Base-by-base conservation (phyloP, 495 filamentous ascomycete species). In the Penicillium argentinense region DNA sequence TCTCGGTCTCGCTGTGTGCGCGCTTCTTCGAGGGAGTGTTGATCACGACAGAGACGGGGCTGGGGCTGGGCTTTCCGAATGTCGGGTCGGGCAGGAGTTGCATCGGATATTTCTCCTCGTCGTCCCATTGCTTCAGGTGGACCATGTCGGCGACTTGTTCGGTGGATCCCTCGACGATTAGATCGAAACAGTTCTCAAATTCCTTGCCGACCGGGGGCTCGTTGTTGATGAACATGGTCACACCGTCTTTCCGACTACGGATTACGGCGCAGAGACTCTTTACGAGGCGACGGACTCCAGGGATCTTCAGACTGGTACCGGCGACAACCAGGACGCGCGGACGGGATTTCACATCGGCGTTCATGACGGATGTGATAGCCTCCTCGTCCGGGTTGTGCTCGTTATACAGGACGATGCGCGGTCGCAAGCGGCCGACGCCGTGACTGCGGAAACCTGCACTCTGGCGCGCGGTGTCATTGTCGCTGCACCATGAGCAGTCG, bases 341-440 rank as follows among this genome's bases (percentile, higher is more conserved):
- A 26, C 90, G 78, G 23, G 83, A 81, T 40, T 87, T 84, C 17
- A 97, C 69, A 63, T 98, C 93, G 2, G 89, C 81, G 36, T 78
- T 82, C 49, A 91, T 87, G 9, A 95, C 89, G 6, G 89, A 84
- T 11, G 93, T 91, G 60, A 98, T 98, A 14, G 93, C 91, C 49
- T 96, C 92, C 37, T 91, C 88, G 50, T 98, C 93, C 1, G 93
- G 92, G 59, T 96, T 95, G 63, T 89, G 85, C 65, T 98, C 93
- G 66, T 98, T 96, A 72, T 98, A 98, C 18, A 98, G 75, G 2
- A 97, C 91, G 67, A 98, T 96, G 17, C 93, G 83, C 13, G 93
- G 93, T 18, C 93, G 83, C 47, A 98, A 74, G 42, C 87, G 81
- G 21, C 93, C 93, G 45, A 98, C 86, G 1, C 93, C 93, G 63